Percentiles rank a stretch among this genome's conserved stretches.
These are phyloP conservation scores for Ceratobasidium sp. DNA, from an alignment of 1,284 basidiomycete species.

Conservation along the genomic window DNA sequence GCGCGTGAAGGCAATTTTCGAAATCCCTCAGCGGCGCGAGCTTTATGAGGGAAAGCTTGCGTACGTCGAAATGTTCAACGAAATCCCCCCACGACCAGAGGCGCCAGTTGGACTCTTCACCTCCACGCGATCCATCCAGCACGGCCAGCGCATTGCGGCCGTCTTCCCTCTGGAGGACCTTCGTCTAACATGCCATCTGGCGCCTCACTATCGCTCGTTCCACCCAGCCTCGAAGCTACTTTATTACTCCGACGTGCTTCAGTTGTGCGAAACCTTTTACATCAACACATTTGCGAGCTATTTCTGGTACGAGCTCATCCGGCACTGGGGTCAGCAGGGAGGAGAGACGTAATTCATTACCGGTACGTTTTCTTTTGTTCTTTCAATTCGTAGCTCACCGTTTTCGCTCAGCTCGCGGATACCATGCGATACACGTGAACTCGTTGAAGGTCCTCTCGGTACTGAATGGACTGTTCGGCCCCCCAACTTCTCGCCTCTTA, in stretches of 20 bases:
- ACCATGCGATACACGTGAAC: too few relatives aligned
- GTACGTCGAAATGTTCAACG: constrained; percentile 8
- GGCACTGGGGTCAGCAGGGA: constrained; percentile 9
- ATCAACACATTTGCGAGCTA: constrained; percentile 17
- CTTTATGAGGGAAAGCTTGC: not conserved
- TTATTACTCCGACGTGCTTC: not conserved
- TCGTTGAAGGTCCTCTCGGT: too few relatives aligned
- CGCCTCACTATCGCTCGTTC: not conserved
- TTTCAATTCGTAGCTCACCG: too few relatives aligned
- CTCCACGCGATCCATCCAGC: not conserved
- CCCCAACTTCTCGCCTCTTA: not conserved
- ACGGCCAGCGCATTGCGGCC: not conserved
- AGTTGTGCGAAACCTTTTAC: not conserved
- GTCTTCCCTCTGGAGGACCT: not conserved
- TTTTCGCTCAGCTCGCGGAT: too few relatives aligned
- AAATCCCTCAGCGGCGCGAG: not conserved
- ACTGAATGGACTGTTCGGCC: too few relatives aligned
- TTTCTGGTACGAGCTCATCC: constrained; percentile 12
- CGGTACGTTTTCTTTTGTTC: too few relatives aligned
- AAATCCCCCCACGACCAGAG: not conserved
- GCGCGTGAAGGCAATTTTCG: not conserved
- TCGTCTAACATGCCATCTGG: constrained; percentile 1
- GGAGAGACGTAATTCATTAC: not conserved
- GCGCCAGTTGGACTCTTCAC: not conserved
- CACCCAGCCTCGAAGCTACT: not conserved